phyloP scores from a whole-genome alignment of 768 basidiomycete species.

The Fomitopsis serialis region DNA sequence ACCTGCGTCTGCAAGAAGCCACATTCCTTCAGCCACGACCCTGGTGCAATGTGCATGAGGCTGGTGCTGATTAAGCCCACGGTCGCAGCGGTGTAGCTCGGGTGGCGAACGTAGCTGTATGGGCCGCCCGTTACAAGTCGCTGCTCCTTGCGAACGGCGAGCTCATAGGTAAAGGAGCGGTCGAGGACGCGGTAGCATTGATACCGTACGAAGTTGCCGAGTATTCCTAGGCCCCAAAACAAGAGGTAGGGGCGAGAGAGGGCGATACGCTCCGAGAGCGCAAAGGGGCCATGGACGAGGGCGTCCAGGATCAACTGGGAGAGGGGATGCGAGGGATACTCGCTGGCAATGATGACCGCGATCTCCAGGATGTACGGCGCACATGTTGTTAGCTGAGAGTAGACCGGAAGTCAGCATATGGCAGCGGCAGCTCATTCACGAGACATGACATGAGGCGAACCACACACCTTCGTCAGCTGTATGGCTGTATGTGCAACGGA shows the following conservation, averaged over 20 bases:
- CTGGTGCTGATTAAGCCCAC: not conserved
- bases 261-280: not conserved
- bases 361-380: not conserved
- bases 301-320: not conserved
- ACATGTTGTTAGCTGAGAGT: not conserved
- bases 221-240: conserved; percentile 7
- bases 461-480: too few relatives aligned
- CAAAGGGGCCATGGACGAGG: not conserved
- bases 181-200: conserved; percentile 22
- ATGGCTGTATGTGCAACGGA: not conserved
- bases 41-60: not conserved
- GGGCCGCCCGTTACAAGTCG: conserved; percentile 14
- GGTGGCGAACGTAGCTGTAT: conserved; percentile 18
- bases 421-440: too few relatives aligned
- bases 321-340: not conserved
- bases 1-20: not conserved
- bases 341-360: not conserved
- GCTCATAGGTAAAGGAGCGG: not conserved
- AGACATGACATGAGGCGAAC: too few relatives aligned
- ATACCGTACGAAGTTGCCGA: conserved; percentile 9
- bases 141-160: conserved; percentile 9
- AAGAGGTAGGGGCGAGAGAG: conserved; percentile 9
- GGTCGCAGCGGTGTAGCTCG: conserved; percentile 10
- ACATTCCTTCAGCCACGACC: conserved; percentile 4
- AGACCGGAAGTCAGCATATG: too few relatives aligned